These are phyloP conservation scores for Diddensiella santjacobensis DNA, from an alignment of 805 yeast species.

Conservation along the genomic window DNA sequence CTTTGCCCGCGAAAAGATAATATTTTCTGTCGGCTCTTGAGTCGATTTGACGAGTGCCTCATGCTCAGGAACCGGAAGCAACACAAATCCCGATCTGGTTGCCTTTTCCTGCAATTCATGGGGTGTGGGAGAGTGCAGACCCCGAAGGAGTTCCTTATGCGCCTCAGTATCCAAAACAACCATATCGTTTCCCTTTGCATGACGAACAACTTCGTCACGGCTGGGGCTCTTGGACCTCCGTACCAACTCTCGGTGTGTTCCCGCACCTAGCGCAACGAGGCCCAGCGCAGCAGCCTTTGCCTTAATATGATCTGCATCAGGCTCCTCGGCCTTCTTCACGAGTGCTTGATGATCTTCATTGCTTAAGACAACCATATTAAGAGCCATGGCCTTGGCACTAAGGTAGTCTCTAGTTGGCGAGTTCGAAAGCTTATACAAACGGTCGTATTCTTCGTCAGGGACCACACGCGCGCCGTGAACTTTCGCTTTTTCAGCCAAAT, in stretches of 20 bases:
- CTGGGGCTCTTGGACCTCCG: conserved; percentile 26
- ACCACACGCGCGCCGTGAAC: conserved; percentile 22
- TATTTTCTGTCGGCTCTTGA: conserved; percentile 26
- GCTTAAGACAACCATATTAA: conserved; percentile 21
- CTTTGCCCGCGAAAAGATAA: conserved; percentile 30
- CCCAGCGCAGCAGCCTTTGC: conserved; percentile 25
- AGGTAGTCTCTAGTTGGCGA: conserved; percentile 31
- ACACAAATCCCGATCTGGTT: conserved; percentile 3
- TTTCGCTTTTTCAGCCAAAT: conserved; percentile 27
- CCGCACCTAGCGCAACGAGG: conserved; percentile 27
- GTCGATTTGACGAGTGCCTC: conserved; percentile 25
- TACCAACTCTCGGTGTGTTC: conserved; percentile 23
- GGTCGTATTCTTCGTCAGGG: conserved; percentile 21
- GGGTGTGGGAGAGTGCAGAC: conserved; percentile 17
- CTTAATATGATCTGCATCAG: conserved; percentile 18
- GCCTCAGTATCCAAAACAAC: conserved; percentile 34
- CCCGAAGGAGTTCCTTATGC: conserved; percentile 23
- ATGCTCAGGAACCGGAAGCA: conserved; percentile 11
- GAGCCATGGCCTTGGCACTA: conserved; percentile 23
- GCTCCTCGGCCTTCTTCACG: conserved; percentile 23
- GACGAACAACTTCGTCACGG: conserved; percentile 31
- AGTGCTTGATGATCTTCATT: conserved; percentile 26
- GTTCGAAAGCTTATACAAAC: conserved; percentile 21
- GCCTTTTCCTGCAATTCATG: conserved; percentile 16
- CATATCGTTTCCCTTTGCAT: conserved; percentile 32